Conservation (phyloP, 1,284 basidiomycete species). For the Sphagnurus paluster region DNA sequence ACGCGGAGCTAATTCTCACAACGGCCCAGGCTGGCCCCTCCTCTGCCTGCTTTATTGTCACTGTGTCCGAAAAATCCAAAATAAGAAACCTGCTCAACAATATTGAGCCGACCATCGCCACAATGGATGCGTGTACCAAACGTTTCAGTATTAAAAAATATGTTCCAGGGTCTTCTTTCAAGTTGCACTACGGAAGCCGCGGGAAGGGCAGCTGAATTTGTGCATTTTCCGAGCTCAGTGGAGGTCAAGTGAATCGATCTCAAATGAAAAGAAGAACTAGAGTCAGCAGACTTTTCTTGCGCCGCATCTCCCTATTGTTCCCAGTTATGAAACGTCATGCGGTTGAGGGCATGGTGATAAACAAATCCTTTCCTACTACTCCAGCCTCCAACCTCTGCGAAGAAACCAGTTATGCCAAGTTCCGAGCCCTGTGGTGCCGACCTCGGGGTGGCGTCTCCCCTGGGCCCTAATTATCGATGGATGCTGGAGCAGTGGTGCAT, state of each 20-base stretch:
- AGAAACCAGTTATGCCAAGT: not conserved
- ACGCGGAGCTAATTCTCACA: no score
- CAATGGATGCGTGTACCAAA: not conserved
- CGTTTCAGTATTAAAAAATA: not conserved
- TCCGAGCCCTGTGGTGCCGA: not conserved
- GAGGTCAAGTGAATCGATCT: not conserved
- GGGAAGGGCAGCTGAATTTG: not conserved
- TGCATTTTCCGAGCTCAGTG: not conserved
- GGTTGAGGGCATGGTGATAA: conserved; percentile 2
- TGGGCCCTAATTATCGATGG: not conserved
- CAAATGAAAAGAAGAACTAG: not conserved
- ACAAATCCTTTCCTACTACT: not conserved
- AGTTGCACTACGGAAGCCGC: conserved; percentile 3
- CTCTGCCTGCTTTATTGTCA: not conserved
- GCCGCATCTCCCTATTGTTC: not conserved
- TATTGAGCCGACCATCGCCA: not conserved
- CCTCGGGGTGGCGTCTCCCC: not conserved
- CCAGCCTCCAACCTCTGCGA: not conserved
- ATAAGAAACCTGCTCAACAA: not conserved
- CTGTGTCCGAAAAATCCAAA: not conserved
- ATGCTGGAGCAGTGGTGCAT: not conserved
- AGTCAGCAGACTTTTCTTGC: not conserved
- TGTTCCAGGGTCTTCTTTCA: not conserved
- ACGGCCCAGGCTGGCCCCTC: not conserved
- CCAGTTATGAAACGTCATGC: conserved; percentile 5